phyloP scores from a whole-genome alignment of 225 moss, liverwort and hornwort genomes.

The Rhytidiadelphus loreus region DNA sequence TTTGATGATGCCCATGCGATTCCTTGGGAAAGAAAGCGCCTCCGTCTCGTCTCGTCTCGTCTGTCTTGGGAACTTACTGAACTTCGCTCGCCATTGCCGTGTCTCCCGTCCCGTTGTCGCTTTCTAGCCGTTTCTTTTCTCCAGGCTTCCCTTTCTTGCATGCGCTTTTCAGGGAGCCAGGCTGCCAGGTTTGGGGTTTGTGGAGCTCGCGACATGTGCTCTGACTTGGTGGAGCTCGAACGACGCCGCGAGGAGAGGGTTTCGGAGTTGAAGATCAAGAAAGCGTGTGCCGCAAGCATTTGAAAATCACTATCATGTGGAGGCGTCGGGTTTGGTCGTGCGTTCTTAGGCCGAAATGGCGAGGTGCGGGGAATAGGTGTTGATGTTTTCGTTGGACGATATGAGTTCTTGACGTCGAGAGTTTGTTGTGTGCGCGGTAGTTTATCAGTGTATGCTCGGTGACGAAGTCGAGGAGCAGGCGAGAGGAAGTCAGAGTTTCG shows the following conservation, averaged over 20 bases:
- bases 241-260: neutral
- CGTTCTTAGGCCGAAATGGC: neutral
- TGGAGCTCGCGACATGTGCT: neutral
- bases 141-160: neutral
- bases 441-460: neutral
- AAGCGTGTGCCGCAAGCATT: neutral
- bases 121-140: conserved; percentile 10
- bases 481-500: neutral
- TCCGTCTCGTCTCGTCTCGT: neutral
- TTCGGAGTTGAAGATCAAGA: neutral
- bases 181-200: neutral
- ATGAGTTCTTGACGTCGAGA: neutral
- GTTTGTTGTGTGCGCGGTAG: neutral
- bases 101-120: neutral
- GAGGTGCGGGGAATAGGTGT: neutral
- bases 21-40: neutral
- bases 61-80: neutral
- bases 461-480: neutral
- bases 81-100: neutral
- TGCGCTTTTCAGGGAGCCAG: neutral
- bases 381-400: neutral
- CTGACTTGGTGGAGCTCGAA: neutral
- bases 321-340: neutral
- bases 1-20: neutral
- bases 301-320: neutral